phyloP scores from a whole-genome alignment of 345 rosid species.

The Dimocarpus longan region DNA sequence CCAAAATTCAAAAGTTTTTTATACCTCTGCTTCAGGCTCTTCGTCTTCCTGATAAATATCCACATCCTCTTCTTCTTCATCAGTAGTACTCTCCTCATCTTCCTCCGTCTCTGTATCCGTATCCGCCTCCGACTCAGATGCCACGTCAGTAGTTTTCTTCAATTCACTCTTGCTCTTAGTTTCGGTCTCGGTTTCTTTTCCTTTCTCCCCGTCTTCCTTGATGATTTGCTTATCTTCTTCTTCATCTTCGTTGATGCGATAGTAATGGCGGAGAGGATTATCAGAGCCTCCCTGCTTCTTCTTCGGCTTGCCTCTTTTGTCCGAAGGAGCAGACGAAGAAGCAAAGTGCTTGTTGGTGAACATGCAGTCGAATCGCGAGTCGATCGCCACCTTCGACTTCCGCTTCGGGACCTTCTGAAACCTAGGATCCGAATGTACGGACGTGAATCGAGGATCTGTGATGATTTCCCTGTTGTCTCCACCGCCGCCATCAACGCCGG shows the following conservation, averaged over 20 bases:
- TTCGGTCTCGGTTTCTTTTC: slow-evolving; percentile 22
- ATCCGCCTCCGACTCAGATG: slow-evolving; percentile 17
- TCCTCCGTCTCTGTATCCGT: slow-evolving; percentile 34
- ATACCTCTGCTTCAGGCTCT: slow-evolving; percentile 46
- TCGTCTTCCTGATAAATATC: slow-evolving; percentile 51
- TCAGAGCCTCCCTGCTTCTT: slow-evolving; percentile 35
- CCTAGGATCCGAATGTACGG: slow-evolving; percentile 76
- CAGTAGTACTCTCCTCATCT: slow-evolving; percentile 45
- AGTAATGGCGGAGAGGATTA: slow-evolving; percentile 63
- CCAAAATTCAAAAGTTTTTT: background rate
- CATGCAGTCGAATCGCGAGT: slow-evolving; percentile 64
- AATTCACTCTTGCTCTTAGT: slow-evolving; percentile 23
- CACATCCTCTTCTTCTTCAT: slow-evolving; percentile 65
- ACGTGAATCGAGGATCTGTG: slow-evolving; percentile 66
- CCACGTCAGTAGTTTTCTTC: slow-evolving; percentile 17
- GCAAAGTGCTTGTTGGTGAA: slow-evolving; percentile 62
- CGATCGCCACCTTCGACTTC: slow-evolving; percentile 67
- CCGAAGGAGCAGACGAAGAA: slow-evolving; percentile 57
- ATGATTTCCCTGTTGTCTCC: slow-evolving; percentile 34
- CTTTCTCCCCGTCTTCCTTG: slow-evolving; percentile 33
- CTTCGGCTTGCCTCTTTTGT: slow-evolving; percentile 80
- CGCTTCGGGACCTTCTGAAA: slow-evolving; percentile 75
- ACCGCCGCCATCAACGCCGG: background rate
- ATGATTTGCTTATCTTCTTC: background rate
- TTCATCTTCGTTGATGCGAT: slow-evolving; percentile 49